phyloP scores from a whole-genome alignment of 2,329 filamentous ascomycete species.

The Ascochyta fabae region DNA sequence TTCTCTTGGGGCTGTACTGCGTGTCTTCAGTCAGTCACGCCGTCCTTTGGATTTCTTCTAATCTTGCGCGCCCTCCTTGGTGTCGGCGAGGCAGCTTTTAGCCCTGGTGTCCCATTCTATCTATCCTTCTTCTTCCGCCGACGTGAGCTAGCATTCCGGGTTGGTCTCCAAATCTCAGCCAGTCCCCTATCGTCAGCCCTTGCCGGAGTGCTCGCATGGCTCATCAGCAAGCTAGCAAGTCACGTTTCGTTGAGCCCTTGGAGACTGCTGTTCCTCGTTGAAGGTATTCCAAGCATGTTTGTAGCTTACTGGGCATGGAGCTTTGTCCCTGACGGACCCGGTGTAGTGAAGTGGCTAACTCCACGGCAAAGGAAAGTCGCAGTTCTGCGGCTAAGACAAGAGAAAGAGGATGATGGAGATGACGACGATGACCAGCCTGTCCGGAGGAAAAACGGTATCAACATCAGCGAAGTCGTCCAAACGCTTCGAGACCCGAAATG shows the following conservation, averaged over 20 bases:
- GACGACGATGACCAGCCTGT: constrained; percentile 33
- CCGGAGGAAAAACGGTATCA: constrained; percentile 50
- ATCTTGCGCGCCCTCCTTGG: constrained; percentile 66
- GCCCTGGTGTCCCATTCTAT: constrained; percentile 69
- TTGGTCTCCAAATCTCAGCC: constrained; percentile 84
- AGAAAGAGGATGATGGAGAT: constrained; percentile 49
- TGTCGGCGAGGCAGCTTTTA: constrained; percentile 67
- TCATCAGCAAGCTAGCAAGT: constrained; percentile 73
- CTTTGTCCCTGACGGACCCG: constrained; percentile 77
- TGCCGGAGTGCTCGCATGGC: constrained; percentile 79
- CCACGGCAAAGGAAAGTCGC: constrained; percentile 67
- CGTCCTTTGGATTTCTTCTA: constrained; percentile 61
- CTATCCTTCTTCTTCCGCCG: constrained; percentile 68
- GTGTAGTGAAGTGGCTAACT: constrained; percentile 52
- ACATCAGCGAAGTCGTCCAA: constrained; percentile 63
- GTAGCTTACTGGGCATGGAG: constrained; percentile 76
- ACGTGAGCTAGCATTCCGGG: constrained; percentile 81
- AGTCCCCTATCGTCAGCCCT: constrained; percentile 69
- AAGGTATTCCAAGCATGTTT: constrained; percentile 83
- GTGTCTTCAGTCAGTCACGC: constrained; percentile 67
- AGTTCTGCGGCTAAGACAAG: constrained; percentile 67
- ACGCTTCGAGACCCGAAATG: constrained; percentile 70
- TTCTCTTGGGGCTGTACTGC: constrained; percentile 80
- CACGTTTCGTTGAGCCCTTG: constrained; percentile 76
- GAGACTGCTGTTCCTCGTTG: constrained; percentile 83